Evolutionary conservation across 371 early-diverging fungal species (phyloP), one percentile per base, ranked within the genome.

Genomic region (Mucor velutinosus): DNA sequence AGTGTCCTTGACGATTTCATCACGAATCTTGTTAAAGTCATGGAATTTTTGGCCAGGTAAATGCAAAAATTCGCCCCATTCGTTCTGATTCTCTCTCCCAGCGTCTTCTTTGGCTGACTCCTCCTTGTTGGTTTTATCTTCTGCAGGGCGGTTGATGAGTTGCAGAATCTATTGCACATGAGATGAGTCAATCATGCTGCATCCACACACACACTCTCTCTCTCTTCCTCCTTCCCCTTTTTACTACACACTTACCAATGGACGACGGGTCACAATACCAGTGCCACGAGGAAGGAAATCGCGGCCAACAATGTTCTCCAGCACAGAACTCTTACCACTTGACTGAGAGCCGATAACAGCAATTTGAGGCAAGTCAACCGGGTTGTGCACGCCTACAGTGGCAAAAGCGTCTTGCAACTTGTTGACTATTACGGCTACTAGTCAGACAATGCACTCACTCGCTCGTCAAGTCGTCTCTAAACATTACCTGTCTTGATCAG

Each of bases 351-450:
- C 99, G 76, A 99, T 94, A 49, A 99, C 99, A 51, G 94, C 94
- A 77, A 99, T 98, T 83, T 99, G 99, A 11, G 99, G 99, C 58
- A 99, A 83, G 83, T 99, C 99, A 7, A 99, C 95, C 5, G 98
- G 97, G 77, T 97, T 97, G 64, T 91, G 87, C 39, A 97, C 97
- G 62, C 97, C 96, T n/a, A 96, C 97, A 10, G 96, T 93, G 17
- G 96, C 84, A 82, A 99, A 99, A 41, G 98, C 96, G 78, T 98
- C 98, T 78, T 99, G 99, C 66, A 99, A 91, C 59, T 90, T 93
- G 77, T 97, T 97, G 66, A 95, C 88, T 80, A 60, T 51, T 33
- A 1, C 14, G 29, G 32, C 33, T 43, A 45, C 5, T 17, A 37
- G 33, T 59, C 32, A 59, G 37, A 23, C 25, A n/a, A 12, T 4